A percentile compares a stretch with the other conserved stretches of the same genome.
These are phyloP conservation scores for Psidium guajava DNA, from an alignment of 345 rosid species.

Conservation along the genomic window DNA sequence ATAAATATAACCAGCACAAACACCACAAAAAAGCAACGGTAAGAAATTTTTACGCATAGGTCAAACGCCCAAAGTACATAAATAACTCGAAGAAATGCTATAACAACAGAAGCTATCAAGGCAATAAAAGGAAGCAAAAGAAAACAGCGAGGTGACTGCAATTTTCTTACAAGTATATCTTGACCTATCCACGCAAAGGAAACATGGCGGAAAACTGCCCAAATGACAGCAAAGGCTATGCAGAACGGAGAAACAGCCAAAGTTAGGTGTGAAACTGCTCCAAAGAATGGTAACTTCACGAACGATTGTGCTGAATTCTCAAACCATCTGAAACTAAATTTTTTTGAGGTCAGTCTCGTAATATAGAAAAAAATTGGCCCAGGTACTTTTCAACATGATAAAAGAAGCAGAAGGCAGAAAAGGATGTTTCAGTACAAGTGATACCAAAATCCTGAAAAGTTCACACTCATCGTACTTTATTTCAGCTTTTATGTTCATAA, in stretches of 20 bases:
- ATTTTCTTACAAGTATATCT: constrained; percentile 86
- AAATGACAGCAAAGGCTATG: constrained; percentile 76
- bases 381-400: background rate
- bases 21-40: background rate
- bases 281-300: constrained; percentile 70
- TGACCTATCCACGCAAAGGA: constrained; percentile 96
- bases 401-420: background rate
- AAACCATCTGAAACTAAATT: constrained; percentile 87
- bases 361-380: background rate
- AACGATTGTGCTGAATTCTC: constrained; percentile 65
- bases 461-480: background rate
- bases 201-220: constrained; percentile 65
- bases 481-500: background rate
- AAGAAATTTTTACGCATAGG: background rate
- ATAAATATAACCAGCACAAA: background rate
- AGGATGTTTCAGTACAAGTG: background rate
- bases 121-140: background rate
- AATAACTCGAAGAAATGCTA: background rate
- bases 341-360: constrained; percentile 22
- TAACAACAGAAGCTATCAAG: background rate
- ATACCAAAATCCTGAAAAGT: background rate
- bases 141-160: background rate
- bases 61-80: background rate
- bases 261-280: constrained; percentile 81
- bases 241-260: constrained; percentile 87